Conservation (phyloP, 768 basidiomycete species). For the Rhizopogon vesiculosus region DNA sequence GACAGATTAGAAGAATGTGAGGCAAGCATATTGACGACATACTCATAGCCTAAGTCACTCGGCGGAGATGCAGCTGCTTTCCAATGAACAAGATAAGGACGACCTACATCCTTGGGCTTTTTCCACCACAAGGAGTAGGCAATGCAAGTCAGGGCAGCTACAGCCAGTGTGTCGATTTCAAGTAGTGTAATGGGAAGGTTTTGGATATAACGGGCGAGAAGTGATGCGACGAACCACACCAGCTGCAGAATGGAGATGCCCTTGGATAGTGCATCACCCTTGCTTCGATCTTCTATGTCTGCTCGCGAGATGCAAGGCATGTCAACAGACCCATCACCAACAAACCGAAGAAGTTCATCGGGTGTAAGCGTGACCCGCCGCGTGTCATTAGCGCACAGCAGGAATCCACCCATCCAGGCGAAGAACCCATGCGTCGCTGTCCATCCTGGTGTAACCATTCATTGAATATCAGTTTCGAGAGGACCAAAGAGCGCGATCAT, state of each 20-base stretch:
- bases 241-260: slow-evolving; percentile 28
- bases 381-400: not conserved
- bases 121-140: slow-evolving; percentile 34
- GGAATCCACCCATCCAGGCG: slow-evolving; percentile 18
- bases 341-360: not conserved
- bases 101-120: slow-evolving; percentile 32
- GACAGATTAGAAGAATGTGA: not conserved
- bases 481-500: not conserved
- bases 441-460: not conserved
- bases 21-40: not conserved
- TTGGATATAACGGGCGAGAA: slow-evolving; percentile 14
- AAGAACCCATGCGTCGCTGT: slow-evolving; percentile 13
- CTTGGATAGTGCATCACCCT: slow-evolving; percentile 32
- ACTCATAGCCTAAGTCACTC: not conserved
- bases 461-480: not conserved
- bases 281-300: slow-evolving; percentile 22
- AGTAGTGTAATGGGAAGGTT: slow-evolving; percentile 28
- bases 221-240: slow-evolving; percentile 25
- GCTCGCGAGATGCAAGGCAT: slow-evolving; percentile 3
- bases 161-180: slow-evolving; percentile 33
- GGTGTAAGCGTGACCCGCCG: not conserved
- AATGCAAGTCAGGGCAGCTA: slow-evolving; percentile 25
- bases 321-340: not conserved
- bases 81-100: slow-evolving; percentile 5
- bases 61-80: not conserved